phyloP scores from a whole-genome alignment of 2,329 filamentous ascomycete genomes.

The Dryadomyces quercus-mongolicae region DNA sequence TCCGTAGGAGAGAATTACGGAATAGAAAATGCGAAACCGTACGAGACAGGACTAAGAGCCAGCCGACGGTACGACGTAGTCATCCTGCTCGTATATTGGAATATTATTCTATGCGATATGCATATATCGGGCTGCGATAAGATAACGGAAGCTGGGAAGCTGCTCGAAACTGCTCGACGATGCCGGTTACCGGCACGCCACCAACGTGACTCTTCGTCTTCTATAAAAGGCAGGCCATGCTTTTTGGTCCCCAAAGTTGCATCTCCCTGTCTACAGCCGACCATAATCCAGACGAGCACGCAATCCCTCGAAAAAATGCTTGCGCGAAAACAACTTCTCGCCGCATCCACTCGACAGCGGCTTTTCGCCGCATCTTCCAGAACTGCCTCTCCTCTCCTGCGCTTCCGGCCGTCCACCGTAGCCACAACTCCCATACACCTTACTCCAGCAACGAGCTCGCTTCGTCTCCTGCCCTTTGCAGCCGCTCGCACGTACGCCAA shows the following conservation, averaged over 20 bases:
- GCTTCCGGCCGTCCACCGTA: neutral
- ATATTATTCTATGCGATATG: neutral
- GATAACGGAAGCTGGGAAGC: constrained; percentile 8
- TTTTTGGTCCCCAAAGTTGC: too few relatives aligned
- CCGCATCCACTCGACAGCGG: constrained; percentile 13
- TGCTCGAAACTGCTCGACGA: constrained; percentile 9
- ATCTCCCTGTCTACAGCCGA: too few relatives aligned
- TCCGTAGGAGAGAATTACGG: too few relatives aligned
- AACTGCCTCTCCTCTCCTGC: neutral
- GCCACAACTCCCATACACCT: neutral
- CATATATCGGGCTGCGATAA: neutral
- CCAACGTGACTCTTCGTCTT: neutral
- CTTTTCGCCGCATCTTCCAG: constrained; percentile 6
- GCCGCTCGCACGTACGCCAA: constrained; percentile 47
- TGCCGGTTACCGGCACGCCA: neutral
- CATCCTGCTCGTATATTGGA: neutral
- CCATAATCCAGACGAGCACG: neutral
- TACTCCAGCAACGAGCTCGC: neutral
- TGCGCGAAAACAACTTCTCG: constrained; percentile 24
- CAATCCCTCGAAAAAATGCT: constrained; percentile 20
- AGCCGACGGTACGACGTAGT: too few relatives aligned
- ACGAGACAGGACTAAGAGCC: too few relatives aligned
- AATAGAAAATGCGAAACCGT: too few relatives aligned
- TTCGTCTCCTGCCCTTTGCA: constrained; percentile 23
- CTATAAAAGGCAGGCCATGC: neutral